These are phyloP conservation scores for Corchorus olitorius DNA, from an alignment of 345 rosid genomes.

Conservation along the genomic window DNA sequence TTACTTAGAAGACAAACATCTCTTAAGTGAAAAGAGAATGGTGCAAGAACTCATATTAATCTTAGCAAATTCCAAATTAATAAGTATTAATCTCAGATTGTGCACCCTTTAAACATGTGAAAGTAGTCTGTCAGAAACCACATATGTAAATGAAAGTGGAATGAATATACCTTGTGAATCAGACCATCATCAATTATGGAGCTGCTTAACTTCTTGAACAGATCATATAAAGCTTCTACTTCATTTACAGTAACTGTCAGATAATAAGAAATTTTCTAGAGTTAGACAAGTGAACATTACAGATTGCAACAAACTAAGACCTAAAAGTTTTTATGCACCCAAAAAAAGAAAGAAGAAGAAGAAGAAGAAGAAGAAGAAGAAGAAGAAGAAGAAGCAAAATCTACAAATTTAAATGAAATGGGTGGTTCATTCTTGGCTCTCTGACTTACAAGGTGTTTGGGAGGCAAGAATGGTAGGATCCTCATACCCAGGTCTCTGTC, in stretches of 20 bases:
- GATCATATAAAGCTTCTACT: constrained; percentile 67
- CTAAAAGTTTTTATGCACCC: not conserved
- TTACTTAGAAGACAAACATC: not conserved
- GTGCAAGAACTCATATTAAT: not conserved
- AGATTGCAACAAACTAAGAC: not conserved
- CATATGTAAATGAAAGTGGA: not conserved
- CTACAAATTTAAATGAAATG: not conserved
- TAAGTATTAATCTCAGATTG: not conserved
- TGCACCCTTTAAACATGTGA: not conserved
- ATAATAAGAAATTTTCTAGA: not conserved
- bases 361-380: not conserved
- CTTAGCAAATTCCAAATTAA: not conserved
- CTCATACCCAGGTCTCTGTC: constrained; percentile 41
- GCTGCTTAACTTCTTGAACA: constrained; percentile 73
- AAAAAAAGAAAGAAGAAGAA: too few relatives aligned
- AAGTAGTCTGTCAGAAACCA: not conserved
- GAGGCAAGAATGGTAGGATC: constrained; percentile 69
- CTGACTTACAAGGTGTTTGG: constrained; percentile 74
- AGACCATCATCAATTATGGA: constrained; percentile 48
- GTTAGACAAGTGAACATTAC: not conserved
- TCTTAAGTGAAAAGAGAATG: not conserved
- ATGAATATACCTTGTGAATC: constrained; percentile 61
- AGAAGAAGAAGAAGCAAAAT: not conserved
- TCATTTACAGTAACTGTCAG: constrained; percentile 69
- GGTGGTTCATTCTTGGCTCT: not conserved